Percentiles rank a stretch among this genome's conserved stretches.
phyloP scores from a whole-genome alignment of 345 rosid species.

The Arabis alpina region DNA sequence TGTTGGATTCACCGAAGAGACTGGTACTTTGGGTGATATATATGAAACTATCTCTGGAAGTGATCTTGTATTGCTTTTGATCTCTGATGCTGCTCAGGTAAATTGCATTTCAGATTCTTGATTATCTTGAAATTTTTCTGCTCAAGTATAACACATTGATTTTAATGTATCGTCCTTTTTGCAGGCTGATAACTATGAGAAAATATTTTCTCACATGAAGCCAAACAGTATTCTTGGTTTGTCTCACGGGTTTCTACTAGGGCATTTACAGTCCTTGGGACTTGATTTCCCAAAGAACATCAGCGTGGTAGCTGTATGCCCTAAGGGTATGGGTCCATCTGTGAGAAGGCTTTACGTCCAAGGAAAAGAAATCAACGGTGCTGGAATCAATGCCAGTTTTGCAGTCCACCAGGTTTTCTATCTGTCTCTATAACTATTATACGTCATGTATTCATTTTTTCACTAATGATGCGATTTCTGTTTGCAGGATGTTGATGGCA shows the following conservation, averaged over 20 bases:
- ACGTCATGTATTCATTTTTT: background rate
- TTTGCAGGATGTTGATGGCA: constrained; percentile 84
- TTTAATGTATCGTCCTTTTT: constrained; percentile 19
- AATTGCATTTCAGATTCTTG: constrained; percentile 14
- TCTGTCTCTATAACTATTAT: background rate
- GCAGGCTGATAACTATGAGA: constrained; percentile 89
- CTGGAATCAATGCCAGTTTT: constrained; percentile 91
- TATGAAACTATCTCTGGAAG: constrained; percentile 89
- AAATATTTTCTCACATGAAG: constrained; percentile 83
- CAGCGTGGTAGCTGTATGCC: constrained; percentile 83
- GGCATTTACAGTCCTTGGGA: constrained; percentile 77
- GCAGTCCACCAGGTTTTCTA: constrained; percentile 78
- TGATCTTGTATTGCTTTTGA: constrained; percentile 83
- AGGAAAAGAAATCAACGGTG: constrained; percentile 91
- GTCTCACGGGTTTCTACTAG: constrained; percentile 91
- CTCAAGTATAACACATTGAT: constrained; percentile 1
- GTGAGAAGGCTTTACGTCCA: constrained; percentile 91
- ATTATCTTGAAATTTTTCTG: background rate
- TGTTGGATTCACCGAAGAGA: constrained; percentile 85
- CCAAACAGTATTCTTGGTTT: constrained; percentile 95
- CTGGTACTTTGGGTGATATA: constrained; percentile 85
- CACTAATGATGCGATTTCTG: constrained; percentile 1
- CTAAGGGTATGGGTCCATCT: constrained; percentile 93
- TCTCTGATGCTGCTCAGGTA: constrained; percentile 97
- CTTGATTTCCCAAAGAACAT: constrained; percentile 82